Evolutionary conservation across 1,284 basidiomycete species (phyloP), one percentile per base, ranked within the genome.

Genomic region (Amylostereum areolatum): DNA sequence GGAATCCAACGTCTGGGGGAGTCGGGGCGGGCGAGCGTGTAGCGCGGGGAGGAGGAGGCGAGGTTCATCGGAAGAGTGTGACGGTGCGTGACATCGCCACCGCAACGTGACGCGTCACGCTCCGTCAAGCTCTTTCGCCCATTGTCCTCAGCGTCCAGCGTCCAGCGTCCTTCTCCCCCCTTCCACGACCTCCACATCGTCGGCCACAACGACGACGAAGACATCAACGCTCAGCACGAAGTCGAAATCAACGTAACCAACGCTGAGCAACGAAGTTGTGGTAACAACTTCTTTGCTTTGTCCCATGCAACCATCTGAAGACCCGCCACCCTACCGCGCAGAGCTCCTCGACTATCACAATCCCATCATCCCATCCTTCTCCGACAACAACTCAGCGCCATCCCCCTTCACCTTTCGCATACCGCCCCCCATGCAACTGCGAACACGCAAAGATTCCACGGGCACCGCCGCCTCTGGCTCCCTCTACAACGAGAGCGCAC

Each of bases 401-500:
- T 18, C 18, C 18, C 18, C 18, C 18, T 18, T 18, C 18, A 18
- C 18, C 18, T 18, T 18, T 18, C 18, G 18, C 18, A 18, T 18
- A 18, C 18, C 18, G 18, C 18, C 18, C 18, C 18, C 18, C 18
- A 66, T 66, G 66, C 55, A 58, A 7, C 61, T 64, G 24, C 58
- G 54, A 24, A 63, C 60, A 34, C 64, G 63, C 41, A 54, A 61
- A 45, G 48, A 55, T 30, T 52, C 50, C 29, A 37, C 53, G 18
- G 50, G 58, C 51, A 56, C 63, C 52, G 24, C 51, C 18, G 60
- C 77, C n/a, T 85, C 83, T 27, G 79, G 81, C 43, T 86, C 84
- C 29, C 81, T 85, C 57, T 86, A 86, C 61, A 72, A 79, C 55
- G 76, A 69, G 52, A 82, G 80, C 59, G 78, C 80, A 53, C 73